Percentiles rank a stretch among this genome's conserved stretches.
Evolutionary conservation across 352 stramenopile genomes (phyloP).

Genomic region (Phytophthora litchii): DNA sequence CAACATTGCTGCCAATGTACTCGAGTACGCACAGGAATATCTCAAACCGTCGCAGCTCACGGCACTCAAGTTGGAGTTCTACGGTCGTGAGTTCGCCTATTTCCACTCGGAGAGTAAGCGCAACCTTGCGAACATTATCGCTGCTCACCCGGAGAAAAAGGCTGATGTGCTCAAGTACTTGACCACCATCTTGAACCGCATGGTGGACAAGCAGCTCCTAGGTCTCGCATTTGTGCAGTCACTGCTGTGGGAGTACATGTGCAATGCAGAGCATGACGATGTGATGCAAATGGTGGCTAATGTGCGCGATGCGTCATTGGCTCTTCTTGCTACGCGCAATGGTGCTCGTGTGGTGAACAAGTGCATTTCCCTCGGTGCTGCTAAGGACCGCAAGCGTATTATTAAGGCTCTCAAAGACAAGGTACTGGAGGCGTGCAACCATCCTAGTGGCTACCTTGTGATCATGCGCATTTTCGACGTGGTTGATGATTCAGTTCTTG

Average conservation of each 20-base stretch:
- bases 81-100: slow-evolving; percentile 89
- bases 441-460: slow-evolving; percentile 91
- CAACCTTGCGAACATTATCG: slow-evolving; percentile 77
- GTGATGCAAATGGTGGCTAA: slow-evolving; percentile 88
- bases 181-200: slow-evolving; percentile 75
- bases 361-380: slow-evolving; percentile 79
- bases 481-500: slow-evolving; percentile 90
- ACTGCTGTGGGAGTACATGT: slow-evolving; percentile 91
- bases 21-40: slow-evolving; percentile 92
- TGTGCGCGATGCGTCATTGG: slow-evolving; percentile 84
- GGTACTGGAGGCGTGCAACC: slow-evolving; percentile 87
- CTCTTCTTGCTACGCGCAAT: slow-evolving; percentile 87
- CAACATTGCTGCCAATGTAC: slow-evolving; percentile 92
- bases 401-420: slow-evolving; percentile 93
- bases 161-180: slow-evolving; percentile 78
- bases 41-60: slow-evolving; percentile 87
- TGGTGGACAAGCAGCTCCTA: slow-evolving; percentile 91
- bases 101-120: slow-evolving; percentile 87
- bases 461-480: slow-evolving; percentile 91
- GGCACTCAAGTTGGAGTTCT: slow-evolving; percentile 90
- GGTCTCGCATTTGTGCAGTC: slow-evolving; percentile 89
- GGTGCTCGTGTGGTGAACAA: slow-evolving; percentile 88
- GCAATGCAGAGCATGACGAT: slow-evolving; percentile 76
- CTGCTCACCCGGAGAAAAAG: slow-evolving; percentile 72
- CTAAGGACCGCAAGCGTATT: slow-evolving; percentile 92